Evolutionary conservation across 2,329 filamentous ascomycete genomes (phyloP).

Genomic region (Capronia americana): DNA sequence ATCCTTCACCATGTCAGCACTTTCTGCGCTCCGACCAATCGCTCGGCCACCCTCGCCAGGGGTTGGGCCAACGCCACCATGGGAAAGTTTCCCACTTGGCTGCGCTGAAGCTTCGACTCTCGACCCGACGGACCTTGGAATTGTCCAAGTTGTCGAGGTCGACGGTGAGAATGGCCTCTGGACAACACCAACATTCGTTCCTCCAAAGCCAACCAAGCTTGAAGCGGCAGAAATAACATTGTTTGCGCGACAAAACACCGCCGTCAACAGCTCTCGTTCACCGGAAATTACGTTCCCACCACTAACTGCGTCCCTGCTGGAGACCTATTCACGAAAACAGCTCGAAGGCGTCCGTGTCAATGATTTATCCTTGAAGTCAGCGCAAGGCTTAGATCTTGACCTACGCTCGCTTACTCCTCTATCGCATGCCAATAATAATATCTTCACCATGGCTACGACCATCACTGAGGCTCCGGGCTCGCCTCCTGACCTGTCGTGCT

Average conservation of each 20-base stretch:
- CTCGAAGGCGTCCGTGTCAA: conserved; percentile 23
- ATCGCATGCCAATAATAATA: conserved; percentile 26
- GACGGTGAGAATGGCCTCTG: conserved; percentile 41
- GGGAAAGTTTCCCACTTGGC: conserved; percentile 33
- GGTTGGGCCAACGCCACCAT: conserved; percentile 29
- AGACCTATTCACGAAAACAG: conserved; percentile 22
- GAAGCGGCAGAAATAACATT: conserved; percentile 22
- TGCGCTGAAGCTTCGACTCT: conserved; percentile 31
- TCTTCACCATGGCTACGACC: conserved; percentile 52
- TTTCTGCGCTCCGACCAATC: conserved; percentile 27
- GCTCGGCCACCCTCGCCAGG: conserved; percentile 28
- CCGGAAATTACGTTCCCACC: conserved; percentile 34
- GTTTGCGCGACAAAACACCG: conserved; percentile 15
- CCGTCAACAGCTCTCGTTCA: conserved; percentile 26
- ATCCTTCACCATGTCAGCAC: conserved; percentile 27
- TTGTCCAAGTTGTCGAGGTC: conserved; percentile 51
- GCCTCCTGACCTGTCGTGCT: conserved; percentile 78
- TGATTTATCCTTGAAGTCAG: conserved; percentile 27
- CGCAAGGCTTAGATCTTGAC: conserved; percentile 24
- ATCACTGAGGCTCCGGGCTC: conserved; percentile 63
- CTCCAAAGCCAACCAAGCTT: conserved; percentile 17
- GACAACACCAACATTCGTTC: conserved; percentile 32
- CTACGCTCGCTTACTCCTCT: conserved; percentile 28
- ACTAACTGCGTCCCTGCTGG: conserved; percentile 19
- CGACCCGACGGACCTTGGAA: conserved; percentile 34